Base-by-base conservation (phyloP, 1,284 basidiomycete species). In the Entoloma clypeatum region DNA sequence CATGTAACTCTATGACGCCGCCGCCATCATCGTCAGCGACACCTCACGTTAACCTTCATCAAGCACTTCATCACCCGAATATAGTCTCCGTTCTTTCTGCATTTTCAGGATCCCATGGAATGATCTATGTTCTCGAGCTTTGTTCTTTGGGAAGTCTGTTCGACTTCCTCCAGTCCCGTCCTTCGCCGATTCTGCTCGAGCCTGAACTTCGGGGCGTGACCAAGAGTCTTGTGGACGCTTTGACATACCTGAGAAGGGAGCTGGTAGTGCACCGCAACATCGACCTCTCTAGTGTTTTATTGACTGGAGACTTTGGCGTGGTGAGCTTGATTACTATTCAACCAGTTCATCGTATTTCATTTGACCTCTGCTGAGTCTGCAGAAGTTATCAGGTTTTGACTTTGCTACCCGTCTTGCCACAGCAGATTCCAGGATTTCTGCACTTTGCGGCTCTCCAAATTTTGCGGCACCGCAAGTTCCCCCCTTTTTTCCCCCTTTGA, bases 31-130 rank as follows among this genome's bases (percentile, higher is more conserved):
- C 32, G 48, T 18, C 29, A 19, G 32, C 29, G 32, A 45, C 46
- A 35, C 38, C 35, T 46, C 40, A 26, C 11, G 17, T 38, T 29
- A 36, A 34, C 24, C 40, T 75, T 18, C 71, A 75, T 46, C 64
- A 64, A 42, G 55, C 66, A 0, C 57, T 77, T 7, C 67, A 66
- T 49, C 75, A 78, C 51, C 75, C 74, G 4, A 67, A 64, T 25
- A 61, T 78, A 43, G 59, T 72, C 8, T 67, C 74, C n/a, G 52
- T 76, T 2, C 61, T 73, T n/a, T 69, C 68, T 6, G 52, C 51
- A 3, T 72, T 74, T 45, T 49, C 54, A n/a, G 60, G 61, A 0
- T 47, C 59, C 6, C 49, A 49, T 4, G 59, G 59, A 9, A 51
- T 52, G 18, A 70, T 65, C 40, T 64, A 72, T 29, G 58, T 75